A percentile compares a stretch with the other conserved stretches of the same genome.
phyloP scores from a whole-genome alignment of 441 rosid genomes.

The Aquilaria agallochum region DNA sequence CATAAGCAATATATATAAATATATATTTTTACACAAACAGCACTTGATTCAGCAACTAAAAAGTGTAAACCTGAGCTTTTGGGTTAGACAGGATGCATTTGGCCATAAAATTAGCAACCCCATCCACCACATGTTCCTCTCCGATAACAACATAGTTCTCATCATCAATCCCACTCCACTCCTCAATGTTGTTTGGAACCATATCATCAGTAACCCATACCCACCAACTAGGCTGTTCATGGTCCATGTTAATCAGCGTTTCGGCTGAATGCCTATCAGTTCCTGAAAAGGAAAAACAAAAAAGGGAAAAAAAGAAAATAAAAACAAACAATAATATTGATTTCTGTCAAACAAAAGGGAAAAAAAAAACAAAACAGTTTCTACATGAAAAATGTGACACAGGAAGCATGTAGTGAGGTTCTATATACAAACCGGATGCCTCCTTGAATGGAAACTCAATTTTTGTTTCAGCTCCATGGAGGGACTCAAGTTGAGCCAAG shows the following conservation, averaged over 20 bases:
- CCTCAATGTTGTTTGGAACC: conserved; percentile 75
- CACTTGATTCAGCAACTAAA: conserved; percentile 1
- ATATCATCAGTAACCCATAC: conserved; percentile 91
- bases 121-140: conserved; percentile 87
- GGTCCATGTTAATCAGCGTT: conserved; percentile 56
- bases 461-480: conserved; percentile 42
- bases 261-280: conserved; percentile 66
- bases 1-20: conserved; percentile 13
- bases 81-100: conserved; percentile 80
- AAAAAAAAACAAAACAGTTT: not conserved
- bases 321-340: not conserved
- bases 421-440: conserved; percentile 55
- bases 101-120: conserved; percentile 89
- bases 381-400: too few species aligned
- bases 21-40: too few species aligned
- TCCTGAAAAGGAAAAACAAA: conserved; percentile 26
- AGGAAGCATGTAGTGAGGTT: not conserved
- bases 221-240: conserved; percentile 95
- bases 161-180: conserved; percentile 72
- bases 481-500: conserved; percentile 45
- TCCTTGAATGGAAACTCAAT: conserved; percentile 78
- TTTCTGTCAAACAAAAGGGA: not conserved
- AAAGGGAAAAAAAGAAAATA: not conserved
- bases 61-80: conserved; percentile 48
- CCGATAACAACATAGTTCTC: conserved; percentile 67